Evolutionary conservation across 2,329 filamentous ascomycete species (phyloP), one percentile per base, ranked within the genome.

Genomic region (Aspergillus sp.): DNA sequence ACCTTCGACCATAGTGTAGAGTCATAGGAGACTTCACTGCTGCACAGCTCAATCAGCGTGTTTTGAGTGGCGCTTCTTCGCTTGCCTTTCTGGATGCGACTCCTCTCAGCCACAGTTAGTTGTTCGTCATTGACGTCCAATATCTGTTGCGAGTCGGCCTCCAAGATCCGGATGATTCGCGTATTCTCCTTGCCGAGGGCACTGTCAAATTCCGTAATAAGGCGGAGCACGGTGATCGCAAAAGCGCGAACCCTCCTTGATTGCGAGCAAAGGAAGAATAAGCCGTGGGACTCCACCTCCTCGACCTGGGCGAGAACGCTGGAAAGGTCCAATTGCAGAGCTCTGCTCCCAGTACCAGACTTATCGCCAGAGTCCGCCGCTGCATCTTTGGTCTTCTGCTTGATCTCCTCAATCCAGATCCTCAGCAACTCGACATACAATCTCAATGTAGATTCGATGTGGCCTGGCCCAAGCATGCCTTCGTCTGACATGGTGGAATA

Each of bases 401-500:
- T 90, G 63, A 99, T 96, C 71, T 98, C 94, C 63, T 97, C 93
- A 54, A 97, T 96, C 96, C 96, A 99, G 41, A 99, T 97, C 64
- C 93, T 88, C 11, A 99, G 82, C 5, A 99, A 80, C 75, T 99
- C 93, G 27, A 98, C 91, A 70, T 99, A 99, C 10, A 99, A 83
- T 64, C 90, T 89, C 19, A 99, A 77, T 0, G 95, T 99, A 66
- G 89, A 96, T 74, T 99, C 95, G 59, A 99, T 97, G 71, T 99
- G 95, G 4, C 89, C 91, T 36, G 91, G 88, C 0, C 94, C 95
- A 23, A 99, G 86, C 88, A 99, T 95, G 2, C 95, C 95, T 32
- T 96, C 95, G 71, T 99, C 95, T 8, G 93, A 96, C 88, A 98
- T 97, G 32, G 95, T 98, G 1, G 94, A 92, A 75, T 99, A 99